Evolutionary conservation across 176 grass and related monocot species (phyloP).

Genomic region (Thalia dealbata): DNA sequence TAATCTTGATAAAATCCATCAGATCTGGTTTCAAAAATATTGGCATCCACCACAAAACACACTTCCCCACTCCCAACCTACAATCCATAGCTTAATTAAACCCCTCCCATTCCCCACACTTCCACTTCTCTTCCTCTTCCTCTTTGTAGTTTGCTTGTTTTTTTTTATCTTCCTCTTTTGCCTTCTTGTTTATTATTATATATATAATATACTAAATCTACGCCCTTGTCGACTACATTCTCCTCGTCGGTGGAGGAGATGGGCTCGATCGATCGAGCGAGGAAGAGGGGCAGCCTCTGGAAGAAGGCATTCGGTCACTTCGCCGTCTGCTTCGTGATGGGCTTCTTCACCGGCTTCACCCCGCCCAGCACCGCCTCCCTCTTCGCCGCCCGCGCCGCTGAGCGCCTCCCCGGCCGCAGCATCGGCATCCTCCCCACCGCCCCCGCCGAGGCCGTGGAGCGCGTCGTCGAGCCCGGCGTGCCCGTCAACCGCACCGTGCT

Average conservation of each 20-base stretch:
- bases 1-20: no score
- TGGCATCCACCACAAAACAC: no score
- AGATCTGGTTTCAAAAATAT: no score
- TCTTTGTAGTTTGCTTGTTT: background rate
- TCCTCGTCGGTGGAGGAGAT: slow-evolving; percentile 11
- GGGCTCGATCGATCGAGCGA: slow-evolving; percentile 28
- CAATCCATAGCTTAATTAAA: background rate
- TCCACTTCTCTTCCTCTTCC: background rate
- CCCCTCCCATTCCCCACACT: background rate
- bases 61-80: background rate
- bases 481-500: background rate
- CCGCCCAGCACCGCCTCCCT: slow-evolving; percentile 25
- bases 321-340: slow-evolving; percentile 38
- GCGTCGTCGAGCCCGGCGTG: background rate
- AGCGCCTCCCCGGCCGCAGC: background rate
- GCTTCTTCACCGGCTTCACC: slow-evolving; percentile 45
- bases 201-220: no score
- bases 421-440: slow-evolving; percentile 1
- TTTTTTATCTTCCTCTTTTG: background rate
- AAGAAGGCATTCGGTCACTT: slow-evolving; percentile 38
- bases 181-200: background rate
- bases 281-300: slow-evolving; percentile 33
- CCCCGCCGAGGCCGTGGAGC: background rate
- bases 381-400: slow-evolving; percentile 6
- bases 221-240: background rate